A percentile compares a stretch with the other conserved stretches of the same genome.
These are phyloP conservation scores for Calonectria hawksworthii DNA, from an alignment of 2,329 filamentous ascomycete species.

Conservation along the genomic window DNA sequence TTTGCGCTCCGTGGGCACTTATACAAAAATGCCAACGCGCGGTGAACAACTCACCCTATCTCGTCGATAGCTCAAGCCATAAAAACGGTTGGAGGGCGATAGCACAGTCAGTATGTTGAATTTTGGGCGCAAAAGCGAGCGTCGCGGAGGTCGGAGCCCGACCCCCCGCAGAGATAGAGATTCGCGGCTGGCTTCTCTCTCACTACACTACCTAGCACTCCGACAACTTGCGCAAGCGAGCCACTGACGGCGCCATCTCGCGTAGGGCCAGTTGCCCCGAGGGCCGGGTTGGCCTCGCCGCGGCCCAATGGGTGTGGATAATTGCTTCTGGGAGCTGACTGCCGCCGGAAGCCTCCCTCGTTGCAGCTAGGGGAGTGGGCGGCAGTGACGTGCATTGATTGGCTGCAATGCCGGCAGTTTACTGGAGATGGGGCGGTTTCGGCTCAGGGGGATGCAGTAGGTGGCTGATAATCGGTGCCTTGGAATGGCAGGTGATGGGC, in stretches of 20 bases:
- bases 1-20: conserved; percentile 16
- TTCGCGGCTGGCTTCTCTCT: neutral
- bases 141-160: neutral
- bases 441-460: neutral
- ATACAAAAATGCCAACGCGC: neutral
- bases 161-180: neutral
- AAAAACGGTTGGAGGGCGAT: neutral
- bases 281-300: neutral
- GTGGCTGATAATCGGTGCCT: neutral
- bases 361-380: neutral
- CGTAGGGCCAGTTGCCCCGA: neutral
- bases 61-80: neutral
- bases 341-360: neutral
- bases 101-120: neutral
- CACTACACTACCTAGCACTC: too few relatives aligned
- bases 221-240: neutral
- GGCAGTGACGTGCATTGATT: neutral
- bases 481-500: neutral
- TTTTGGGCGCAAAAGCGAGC: neutral
- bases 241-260: neutral
- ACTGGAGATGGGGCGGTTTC: neutral
- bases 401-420: neutral
- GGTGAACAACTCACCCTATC: neutral
- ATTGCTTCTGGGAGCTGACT: neutral
- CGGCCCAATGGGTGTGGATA: neutral